A percentile compares a stretch with the other conserved stretches of the same genome.
Evolutionary conservation across 2,329 filamentous ascomycete species (phyloP).

Genomic region (Trichoderma polysporum): DNA sequence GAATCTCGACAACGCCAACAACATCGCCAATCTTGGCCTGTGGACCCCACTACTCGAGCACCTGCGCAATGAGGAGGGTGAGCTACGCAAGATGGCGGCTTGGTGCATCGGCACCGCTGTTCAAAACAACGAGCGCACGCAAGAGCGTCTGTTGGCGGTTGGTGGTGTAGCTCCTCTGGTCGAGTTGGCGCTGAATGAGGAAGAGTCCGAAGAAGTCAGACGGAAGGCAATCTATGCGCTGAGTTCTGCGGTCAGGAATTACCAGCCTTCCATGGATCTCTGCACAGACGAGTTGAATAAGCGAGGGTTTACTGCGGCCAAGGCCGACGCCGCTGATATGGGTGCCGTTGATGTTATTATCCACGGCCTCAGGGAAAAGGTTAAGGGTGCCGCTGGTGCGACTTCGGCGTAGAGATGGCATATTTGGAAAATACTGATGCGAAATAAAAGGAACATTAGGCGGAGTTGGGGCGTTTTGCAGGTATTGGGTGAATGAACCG

Average conservation of each 20-base stretch:
- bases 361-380: slow-evolving; percentile 60
- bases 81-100: slow-evolving; percentile 81
- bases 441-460: slow-evolving; percentile 30
- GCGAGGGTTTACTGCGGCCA: slow-evolving; percentile 53
- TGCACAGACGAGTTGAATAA: slow-evolving; percentile 62
- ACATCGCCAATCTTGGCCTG: slow-evolving; percentile 73
- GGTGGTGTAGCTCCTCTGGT: slow-evolving; percentile 72
- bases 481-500: not conserved
- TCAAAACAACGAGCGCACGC: slow-evolving; percentile 87
- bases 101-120: slow-evolving; percentile 94
- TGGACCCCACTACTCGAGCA: slow-evolving; percentile 79
- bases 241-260: slow-evolving; percentile 83
- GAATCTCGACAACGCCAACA: slow-evolving; percentile 94
- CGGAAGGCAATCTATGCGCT: slow-evolving; percentile 89
- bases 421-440: not conserved
- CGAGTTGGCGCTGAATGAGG: slow-evolving; percentile 59
- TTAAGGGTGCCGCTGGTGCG: slow-evolving; percentile 35
- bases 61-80: slow-evolving; percentile 65
- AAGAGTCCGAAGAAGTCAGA: slow-evolving; percentile 63
- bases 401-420: not conserved
- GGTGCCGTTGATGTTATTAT: slow-evolving; percentile 77
- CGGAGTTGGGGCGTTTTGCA: slow-evolving; percentile 36
- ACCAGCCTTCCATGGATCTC: slow-evolving; percentile 75
- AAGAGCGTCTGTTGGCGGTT: slow-evolving; percentile 65
- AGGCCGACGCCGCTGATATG: slow-evolving; percentile 85